Evolutionary conservation across 208 protist species (phyloP).

Genomic region (Trypanosoma mega): DNA sequence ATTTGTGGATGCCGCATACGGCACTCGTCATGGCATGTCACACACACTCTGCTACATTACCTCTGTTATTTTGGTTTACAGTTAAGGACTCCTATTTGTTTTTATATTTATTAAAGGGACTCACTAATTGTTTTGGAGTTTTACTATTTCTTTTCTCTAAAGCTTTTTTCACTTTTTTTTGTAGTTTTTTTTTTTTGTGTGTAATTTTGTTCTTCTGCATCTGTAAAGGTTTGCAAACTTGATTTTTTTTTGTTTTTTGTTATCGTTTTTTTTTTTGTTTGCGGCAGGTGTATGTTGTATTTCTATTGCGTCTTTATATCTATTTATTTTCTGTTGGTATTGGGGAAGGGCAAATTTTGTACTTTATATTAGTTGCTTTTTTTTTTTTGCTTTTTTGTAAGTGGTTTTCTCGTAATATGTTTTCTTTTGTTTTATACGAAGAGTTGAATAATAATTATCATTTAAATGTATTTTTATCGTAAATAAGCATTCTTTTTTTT

Average conservation of each 20-base stretch:
- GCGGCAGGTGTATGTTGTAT: background rate
- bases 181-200: conserved; percentile 10
- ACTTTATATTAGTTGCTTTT: conserved; percentile 6
- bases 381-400: conserved; percentile 8
- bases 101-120: background rate
- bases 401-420: background rate
- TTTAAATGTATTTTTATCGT: too few species aligned
- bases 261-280: background rate
- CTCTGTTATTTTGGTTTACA: too few species aligned
- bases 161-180: conserved; percentile 12
- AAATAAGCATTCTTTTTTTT: too few species aligned
- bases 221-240: background rate
- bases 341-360: conserved; percentile 2
- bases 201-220: background rate
- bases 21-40: background rate
- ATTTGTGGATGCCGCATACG: background rate
- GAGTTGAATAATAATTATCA: too few species aligned
- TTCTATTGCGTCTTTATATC: conserved; percentile 1
- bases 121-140: conserved; percentile 10
- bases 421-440: too few species aligned
- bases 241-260: background rate
- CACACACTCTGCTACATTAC: conserved; percentile 2
- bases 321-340: conserved; percentile 8
- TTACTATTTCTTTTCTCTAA: conserved; percentile 27
- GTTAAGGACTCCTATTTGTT: too few species aligned